These are phyloP conservation scores for Globisporangium canariense DNA, from an alignment of 352 stramenopile genomes.

Conservation along the genomic window DNA sequence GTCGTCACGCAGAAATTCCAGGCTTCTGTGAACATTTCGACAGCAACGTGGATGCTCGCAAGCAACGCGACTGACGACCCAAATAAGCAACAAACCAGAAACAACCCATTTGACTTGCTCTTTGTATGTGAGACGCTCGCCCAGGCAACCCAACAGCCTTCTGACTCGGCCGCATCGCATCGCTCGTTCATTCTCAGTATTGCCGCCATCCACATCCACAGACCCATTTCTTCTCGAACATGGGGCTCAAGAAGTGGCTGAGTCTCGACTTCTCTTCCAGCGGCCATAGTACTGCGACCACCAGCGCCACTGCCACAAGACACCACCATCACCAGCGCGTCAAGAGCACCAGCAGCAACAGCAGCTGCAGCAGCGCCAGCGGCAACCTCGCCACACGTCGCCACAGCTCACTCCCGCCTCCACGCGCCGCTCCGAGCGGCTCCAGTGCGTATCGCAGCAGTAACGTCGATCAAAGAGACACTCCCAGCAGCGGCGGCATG, in stretches of 20 bases:
- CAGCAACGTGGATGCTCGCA: too few relatives aligned
- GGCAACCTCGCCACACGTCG: conserved; percentile 1
- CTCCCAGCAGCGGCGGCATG: not conserved
- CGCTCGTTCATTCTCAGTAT: not conserved
- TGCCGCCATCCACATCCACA: not conserved
- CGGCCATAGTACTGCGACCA: not conserved
- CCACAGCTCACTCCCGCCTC: conserved; percentile 11
- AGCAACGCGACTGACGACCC: too few relatives aligned
- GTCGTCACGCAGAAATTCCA: not conserved
- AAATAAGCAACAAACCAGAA: not conserved
- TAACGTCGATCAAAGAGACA: conserved; percentile 8
- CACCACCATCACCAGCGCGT: conserved; percentile 7
- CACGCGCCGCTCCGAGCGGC: conserved; percentile 1
- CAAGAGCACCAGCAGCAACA: conserved; percentile 7
- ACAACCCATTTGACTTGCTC: not conserved
- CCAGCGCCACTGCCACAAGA: not conserved
- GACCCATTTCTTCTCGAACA: not conserved
- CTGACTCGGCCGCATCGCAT: not conserved
- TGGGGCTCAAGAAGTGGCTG: conserved; percentile 17
- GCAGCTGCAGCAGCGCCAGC: not conserved
- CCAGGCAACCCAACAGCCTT: not conserved
- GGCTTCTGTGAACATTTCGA: not conserved
- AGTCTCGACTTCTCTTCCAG: conserved; percentile 11
- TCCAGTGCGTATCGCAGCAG: conserved; percentile 15
- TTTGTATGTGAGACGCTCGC: conserved; percentile 1